phyloP scores from a whole-genome alignment of 148 eudicot genomes.

The Rhododendron ferrugineum region DNA sequence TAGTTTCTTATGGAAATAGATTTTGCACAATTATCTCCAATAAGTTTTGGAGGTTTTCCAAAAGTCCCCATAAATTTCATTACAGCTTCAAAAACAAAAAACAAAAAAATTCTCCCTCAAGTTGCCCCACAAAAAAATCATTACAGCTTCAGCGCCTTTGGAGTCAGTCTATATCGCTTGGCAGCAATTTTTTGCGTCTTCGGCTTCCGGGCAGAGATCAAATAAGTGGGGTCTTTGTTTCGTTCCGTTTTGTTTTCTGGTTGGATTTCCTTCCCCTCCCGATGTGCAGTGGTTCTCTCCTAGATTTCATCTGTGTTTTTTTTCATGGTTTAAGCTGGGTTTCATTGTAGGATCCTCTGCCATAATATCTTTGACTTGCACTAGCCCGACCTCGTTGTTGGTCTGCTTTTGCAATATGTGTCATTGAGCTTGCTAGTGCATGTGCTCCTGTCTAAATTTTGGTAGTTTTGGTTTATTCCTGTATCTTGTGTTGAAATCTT shows the following conservation, averaged over 20 bases:
- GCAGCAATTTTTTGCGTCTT: no score
- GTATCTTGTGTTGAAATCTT: background rate
- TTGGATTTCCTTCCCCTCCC: no score
- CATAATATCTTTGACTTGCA: background rate
- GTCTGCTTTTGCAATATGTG: background rate
- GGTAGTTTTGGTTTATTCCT: background rate
- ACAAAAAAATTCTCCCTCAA: background rate
- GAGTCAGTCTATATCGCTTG: no score
- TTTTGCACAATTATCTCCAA: background rate
- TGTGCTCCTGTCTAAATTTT: no score
- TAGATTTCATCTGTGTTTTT: no score
- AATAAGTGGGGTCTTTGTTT: no score
- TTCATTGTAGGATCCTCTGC: no score
- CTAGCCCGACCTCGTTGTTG: background rate
- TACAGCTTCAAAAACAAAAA: background rate
- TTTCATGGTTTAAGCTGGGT: no score
- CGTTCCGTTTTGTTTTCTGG: no score
- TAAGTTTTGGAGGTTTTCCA: background rate
- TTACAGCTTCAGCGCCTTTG: no score
- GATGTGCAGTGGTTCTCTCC: no score
- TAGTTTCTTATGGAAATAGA: background rate
- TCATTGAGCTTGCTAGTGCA: background rate
- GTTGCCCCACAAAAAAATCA: background rate
- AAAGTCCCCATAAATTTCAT: background rate
- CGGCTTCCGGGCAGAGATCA: no score